phyloP scores from a whole-genome alignment of 2,329 filamentous ascomycete species.

The Cercospora canescens region DNA sequence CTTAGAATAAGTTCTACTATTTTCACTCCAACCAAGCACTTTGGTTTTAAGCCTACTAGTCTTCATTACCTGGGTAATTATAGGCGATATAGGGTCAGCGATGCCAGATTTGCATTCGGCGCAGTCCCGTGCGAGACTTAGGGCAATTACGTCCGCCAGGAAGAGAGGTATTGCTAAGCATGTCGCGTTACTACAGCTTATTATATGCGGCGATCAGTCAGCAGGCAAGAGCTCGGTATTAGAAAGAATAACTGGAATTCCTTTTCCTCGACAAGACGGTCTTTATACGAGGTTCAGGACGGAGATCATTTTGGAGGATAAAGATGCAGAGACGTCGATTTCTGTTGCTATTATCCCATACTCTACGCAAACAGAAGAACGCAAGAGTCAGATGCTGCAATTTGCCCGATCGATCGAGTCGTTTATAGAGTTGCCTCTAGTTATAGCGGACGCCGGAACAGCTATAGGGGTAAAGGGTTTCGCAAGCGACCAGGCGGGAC shows the following conservation, averaged over 20 bases:
- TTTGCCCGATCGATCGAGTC: conserved; percentile 24
- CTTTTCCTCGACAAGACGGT: conserved; percentile 56
- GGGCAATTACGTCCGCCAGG: not conserved
- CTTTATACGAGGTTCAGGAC: conserved; percentile 52
- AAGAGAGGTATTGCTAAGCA: conserved; percentile 40
- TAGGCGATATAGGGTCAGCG: not conserved
- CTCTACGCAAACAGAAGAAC: conserved; percentile 3
- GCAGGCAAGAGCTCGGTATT: conserved; percentile 64
- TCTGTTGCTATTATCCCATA: conserved; percentile 27
- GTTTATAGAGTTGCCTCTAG: conserved; percentile 13
- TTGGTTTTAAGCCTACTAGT: not conserved
- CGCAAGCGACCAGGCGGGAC: not conserved
- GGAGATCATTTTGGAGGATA: conserved; percentile 28
- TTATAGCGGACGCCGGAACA: conserved; percentile 13
- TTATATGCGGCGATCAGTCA: conserved; percentile 62
- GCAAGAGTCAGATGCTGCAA: conserved; percentile 20
- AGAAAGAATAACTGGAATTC: conserved; percentile 58
- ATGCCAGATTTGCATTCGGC: not conserved
- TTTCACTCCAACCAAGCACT: not conserved
- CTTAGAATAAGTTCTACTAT: not conserved
- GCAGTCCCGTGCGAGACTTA: not conserved
- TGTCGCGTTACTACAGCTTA: conserved; percentile 36
- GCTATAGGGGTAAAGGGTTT: conserved; percentile 11
- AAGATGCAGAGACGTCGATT: not conserved
- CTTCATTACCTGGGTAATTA: not conserved